Evolutionary conservation across 1,284 basidiomycete species (phyloP).

Genomic region (Sutorius eximius): DNA sequence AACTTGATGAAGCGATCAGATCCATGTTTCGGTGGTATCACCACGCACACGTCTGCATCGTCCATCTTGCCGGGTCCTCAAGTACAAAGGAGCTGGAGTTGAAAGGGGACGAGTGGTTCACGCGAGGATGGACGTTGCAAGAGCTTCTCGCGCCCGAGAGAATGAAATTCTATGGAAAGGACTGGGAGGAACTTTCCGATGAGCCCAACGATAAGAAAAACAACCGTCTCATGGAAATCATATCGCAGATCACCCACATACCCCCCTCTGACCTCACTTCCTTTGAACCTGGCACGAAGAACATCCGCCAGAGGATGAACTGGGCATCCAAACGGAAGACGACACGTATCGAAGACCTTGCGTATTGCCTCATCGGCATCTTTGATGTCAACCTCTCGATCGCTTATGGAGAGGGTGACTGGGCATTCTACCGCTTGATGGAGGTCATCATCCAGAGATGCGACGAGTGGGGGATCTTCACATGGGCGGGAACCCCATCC

Average conservation of each 20-base stretch:
- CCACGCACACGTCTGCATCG: conserved; percentile 18
- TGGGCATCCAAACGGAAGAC: conserved; percentile 22
- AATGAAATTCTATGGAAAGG: conserved; percentile 19
- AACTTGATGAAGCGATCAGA: conserved; percentile 25
- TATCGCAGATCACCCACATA: conserved; percentile 18
- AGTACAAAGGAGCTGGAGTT: conserved; percentile 5
- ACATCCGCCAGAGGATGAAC: conserved; percentile 20
- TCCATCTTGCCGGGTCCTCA: conserved; percentile 15
- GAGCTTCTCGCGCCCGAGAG: conserved; percentile 18
- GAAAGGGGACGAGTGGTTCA: conserved; percentile 19
- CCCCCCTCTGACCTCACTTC: conserved; percentile 10
- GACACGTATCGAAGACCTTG: conserved; percentile 20
- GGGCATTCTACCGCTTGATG: conserved; percentile 28
- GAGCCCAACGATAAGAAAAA: conserved; percentile 17
- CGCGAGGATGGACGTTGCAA: conserved; percentile 19
- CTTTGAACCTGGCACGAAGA: conserved; percentile 20
- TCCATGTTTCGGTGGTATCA: conserved; percentile 27
- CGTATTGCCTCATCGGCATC: conserved; percentile 23
- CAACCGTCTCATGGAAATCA: conserved; percentile 4
- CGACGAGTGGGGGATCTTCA: conserved; percentile 23
- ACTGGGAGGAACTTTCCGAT: conserved; percentile 16
- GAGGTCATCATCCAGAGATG: conserved; percentile 23
- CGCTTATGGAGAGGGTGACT: conserved; percentile 20
- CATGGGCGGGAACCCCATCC: conserved; percentile 20
- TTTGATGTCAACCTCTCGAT: conserved; percentile 24